Base-by-base conservation (phyloP, 1,284 basidiomycete genomes). In the Psilocybe mexicana region DNA sequence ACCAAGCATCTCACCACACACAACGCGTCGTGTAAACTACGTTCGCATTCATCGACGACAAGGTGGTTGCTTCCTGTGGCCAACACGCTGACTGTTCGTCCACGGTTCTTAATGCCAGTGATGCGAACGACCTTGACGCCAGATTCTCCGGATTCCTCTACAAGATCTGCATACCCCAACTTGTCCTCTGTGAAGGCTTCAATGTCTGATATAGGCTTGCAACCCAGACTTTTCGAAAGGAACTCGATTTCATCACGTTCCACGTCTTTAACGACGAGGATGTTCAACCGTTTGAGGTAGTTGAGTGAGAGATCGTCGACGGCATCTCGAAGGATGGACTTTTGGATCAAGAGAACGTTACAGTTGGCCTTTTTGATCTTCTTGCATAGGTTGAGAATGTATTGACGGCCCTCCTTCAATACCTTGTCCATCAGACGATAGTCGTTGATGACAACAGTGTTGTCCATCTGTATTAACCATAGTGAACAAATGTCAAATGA, bases 371-470 rank as follows among this genome's bases (percentile, higher is more conserved):
- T 98, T 76, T 98, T 99, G 79, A 99, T 99, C 77, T 94, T 96
- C 78, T 99, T 99, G 87, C 94, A 97, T 63, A 99, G 87, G 76
- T 97, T 98, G 69, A 99, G 87, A 62, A 99, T 85, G 74, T 99
- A 99, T 76, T 97, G 94, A 48, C 96, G 91, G 65, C 96, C 96
- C 76, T 99, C 97, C 76, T 99, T 99, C 74, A 99, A 90, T 63
- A 99, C 96, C 76, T 98, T 98, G 84, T 99, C 97, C 96, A 99
- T 99, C 76, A 99, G 97, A 40, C 97, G 89, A 80, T 99, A 99
- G 77, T 99, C 96, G 69, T 98, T 99, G 67, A 99, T 98, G 45
- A 99, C 92, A 48, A 99, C 96, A 38, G 97, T 98, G 80, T 99
- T 99, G 78, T 99, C 97, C 97, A 99, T 99, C 94, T 97, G 12